phyloP scores from a whole-genome alignment of 306 rosid genomes.

The Cucumis melo region DNA sequence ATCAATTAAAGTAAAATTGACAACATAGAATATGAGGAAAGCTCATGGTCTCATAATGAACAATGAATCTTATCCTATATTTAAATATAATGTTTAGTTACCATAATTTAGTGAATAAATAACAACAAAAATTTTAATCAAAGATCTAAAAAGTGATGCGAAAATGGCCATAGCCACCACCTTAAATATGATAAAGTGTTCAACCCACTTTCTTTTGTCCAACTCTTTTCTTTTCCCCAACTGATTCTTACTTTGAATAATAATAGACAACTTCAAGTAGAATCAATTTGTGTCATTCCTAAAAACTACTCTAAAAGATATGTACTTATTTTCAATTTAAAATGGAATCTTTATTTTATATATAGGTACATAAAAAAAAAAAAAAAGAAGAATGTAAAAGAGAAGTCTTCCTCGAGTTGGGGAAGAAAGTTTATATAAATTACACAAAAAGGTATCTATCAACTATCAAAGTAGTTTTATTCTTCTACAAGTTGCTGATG shows the following conservation, averaged over 20 bases:
- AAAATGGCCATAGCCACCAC: neutral
- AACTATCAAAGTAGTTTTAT: neutral
- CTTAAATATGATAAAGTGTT: neutral
- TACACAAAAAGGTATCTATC: neutral
- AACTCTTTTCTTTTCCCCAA: neutral
- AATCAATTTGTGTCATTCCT: neutral
- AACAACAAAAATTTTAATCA: neutral
- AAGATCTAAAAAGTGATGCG: neutral
- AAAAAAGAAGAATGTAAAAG: neutral
- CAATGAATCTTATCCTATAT: neutral
- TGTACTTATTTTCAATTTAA: neutral
- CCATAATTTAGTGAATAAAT: neutral
- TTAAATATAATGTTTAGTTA: neutral
- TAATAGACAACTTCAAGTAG: neutral
- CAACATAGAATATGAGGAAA: neutral
- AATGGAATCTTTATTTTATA: neutral
- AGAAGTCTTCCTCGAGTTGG: neutral
- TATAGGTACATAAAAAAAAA: too few species aligned
- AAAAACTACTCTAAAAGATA: neutral
- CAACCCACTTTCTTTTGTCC: neutral
- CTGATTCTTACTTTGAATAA: neutral
- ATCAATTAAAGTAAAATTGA: too few species aligned
- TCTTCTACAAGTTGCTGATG: neutral
- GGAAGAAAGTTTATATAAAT: neutral
- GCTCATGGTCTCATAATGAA: neutral